phyloP scores from a whole-genome alignment of 306 rosid genomes.

The Spatholobus suberectus region DNA sequence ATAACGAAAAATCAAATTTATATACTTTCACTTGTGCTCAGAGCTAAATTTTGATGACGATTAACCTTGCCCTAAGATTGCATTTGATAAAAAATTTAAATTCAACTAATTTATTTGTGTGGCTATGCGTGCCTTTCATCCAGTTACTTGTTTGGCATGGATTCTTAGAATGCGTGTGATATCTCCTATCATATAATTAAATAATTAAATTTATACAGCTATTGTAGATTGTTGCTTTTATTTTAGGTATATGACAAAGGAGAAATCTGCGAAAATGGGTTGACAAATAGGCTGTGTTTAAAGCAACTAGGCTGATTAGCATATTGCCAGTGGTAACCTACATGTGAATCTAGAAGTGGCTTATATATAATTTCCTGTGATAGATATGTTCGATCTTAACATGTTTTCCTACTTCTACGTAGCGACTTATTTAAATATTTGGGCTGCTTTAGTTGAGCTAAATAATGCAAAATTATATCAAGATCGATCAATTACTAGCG shows the following conservation, averaged over 20 bases:
- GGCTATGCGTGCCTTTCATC: neutral
- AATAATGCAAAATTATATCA: neutral
- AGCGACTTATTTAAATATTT: neutral
- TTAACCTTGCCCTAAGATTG: constrained; percentile 21
- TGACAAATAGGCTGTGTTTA: neutral
- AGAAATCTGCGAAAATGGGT: neutral
- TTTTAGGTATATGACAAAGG: neutral
- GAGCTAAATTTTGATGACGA: neutral
- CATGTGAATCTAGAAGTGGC: neutral
- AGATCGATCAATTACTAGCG: neutral
- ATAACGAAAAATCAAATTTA: neutral
- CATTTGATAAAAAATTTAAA: neutral
- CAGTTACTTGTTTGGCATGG: neutral
- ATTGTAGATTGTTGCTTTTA: constrained; percentile 4
- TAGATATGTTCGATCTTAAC: neutral
- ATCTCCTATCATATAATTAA: no score
- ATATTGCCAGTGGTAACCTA: neutral
- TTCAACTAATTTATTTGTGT: neutral
- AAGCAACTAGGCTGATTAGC: neutral
- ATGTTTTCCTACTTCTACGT: neutral
- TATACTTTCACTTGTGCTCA: neutral
- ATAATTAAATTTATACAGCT: neutral
- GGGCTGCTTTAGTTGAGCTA: neutral
- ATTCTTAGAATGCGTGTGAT: neutral
- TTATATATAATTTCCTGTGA: neutral